Evolutionary conservation across 1,284 basidiomycete genomes (phyloP), one percentile per base, ranked within the genome.

Genomic region (Melampsora abietis-canadensis): DNA sequence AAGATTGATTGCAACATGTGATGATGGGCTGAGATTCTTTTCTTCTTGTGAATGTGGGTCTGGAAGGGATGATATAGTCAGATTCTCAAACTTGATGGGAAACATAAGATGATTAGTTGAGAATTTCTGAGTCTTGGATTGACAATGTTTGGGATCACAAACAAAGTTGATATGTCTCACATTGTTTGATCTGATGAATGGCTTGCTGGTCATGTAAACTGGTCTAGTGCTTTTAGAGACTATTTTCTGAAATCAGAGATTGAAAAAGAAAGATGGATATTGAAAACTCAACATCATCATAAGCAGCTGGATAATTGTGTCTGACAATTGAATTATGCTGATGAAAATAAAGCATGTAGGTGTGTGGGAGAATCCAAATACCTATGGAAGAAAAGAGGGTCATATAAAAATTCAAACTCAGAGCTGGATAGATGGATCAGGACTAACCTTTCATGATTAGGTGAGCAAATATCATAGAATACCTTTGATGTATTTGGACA

Each of bases 81-180:
- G 17, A 19, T 7, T 51, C 21, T 51, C 7, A 51, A 51, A 51
- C 48, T 51, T 51, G 7, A 34, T 24, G 48, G 12, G 48, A 61
- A 17, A 34, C 17, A 61, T 4, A 61, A 61, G 21, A 24, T 31
- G 27, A 24, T 15, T 24, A 61, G 59, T 61, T n/a, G 15, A 17
- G 8, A 51, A n/a, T 19, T 51, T 19, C 17, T 15, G 14, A 12
- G 59, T 27, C 3, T 21, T 12, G 51, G 19, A 12, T n/a, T 6
- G 34, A 47, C 34, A n/a, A 64, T 15, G 30, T 34, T 8, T 12
- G 48, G 31, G 27, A 34, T 5, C 59, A 34, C 64, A 47, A 34
- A 74, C 64, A 63, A 74, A 44, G 72, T 67, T 47, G 63, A 74
- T 62, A 48, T 62, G 31, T 74, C 72, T 34, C 61, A 40, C 24